Conservation (phyloP, 108 stramenopile genomes). For the Skeletonema potamos region DNA sequence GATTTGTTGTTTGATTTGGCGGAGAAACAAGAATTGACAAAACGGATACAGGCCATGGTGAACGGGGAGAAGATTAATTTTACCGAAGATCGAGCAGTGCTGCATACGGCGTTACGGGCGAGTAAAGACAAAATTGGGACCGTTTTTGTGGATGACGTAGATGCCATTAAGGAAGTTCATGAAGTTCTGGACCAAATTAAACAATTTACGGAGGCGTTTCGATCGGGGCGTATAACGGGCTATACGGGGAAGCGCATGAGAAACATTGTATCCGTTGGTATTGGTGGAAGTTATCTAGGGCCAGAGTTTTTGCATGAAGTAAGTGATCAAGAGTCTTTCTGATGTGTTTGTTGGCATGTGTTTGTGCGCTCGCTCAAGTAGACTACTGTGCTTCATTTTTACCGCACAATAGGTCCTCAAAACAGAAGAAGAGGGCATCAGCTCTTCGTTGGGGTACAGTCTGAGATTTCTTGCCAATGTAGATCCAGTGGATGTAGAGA, state of each 20-base stretch:
- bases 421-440: conserved; percentile 87
- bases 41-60: conserved; percentile 89
- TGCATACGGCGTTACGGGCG: conserved; percentile 97
- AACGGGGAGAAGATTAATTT: conserved; percentile 95
- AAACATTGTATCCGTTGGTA: conserved; percentile 97
- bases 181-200: conserved; percentile 90
- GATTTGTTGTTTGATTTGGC: conserved; percentile 76
- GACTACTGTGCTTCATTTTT: background rate
- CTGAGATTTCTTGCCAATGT: conserved; percentile 97
- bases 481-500: conserved; percentile 98
- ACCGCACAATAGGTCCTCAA: conserved; percentile 67
- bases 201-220: conserved; percentile 87
- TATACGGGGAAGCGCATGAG: conserved; percentile 95
- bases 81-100: conserved; percentile 95
- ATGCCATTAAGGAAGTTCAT: conserved; percentile 92
- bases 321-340: background rate
- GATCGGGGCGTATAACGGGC: conserved; percentile 85
- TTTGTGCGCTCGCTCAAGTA: background rate
- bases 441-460: conserved; percentile 83
- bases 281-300: conserved; percentile 97
- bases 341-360: background rate
- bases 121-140: conserved; percentile 55
- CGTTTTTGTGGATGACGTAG: conserved; percentile 84
- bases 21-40: conserved; percentile 55
- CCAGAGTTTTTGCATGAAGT: conserved; percentile 97